Evolutionary conservation across 106 monocot species (phyloP), one percentile per base, ranked within the genome.

Genomic region (Hemerocallis citrina): DNA sequence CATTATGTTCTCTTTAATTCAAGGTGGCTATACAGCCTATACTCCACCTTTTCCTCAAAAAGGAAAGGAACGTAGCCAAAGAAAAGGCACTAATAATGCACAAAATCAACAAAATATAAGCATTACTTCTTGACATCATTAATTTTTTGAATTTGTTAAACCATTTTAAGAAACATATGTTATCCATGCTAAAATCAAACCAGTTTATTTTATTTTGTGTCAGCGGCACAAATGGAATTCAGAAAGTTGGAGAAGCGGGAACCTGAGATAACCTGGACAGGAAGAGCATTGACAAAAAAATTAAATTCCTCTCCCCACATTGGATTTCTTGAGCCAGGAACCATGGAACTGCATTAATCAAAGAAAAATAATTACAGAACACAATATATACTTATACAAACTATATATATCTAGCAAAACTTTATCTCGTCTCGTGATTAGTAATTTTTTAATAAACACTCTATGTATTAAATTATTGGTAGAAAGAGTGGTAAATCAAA

Each of bases 231-330:
- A 52, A 52, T 52, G 10, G 1, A 30, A 11, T 57, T 22, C 33
- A 59, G 1, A 59, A 48, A 61, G 45, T 59, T 23, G 42, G 33
- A 27, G 27, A 55, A 67, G 57, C 10, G 29, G 66, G 42, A 68
- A 54, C 41, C 33, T 46, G 46, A 64, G 55, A 72, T 63, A 77
- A 98, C 98, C 98, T 98, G 74, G 29, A 75, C 76, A 80, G 98
- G 98, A 75, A 98, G 87, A 66, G 40, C 55, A 48, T 91, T 88
- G 41, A 92, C 88, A 71, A 75, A 80, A 77, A 98, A 92, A 68
- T 98, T 78, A 32, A 98, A 98, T 71, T 88, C 92, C 69, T 98
- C 98, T 75, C 98, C 98, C 98, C 98, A 98, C 71, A 88, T 88
- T 60, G 98, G 98, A 80, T 98, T 98, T 82, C 98, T 92, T 64